These are phyloP conservation scores for Fraxinus albicans DNA, from an alignment of 305 asterid genomes.

Conservation along the genomic window DNA sequence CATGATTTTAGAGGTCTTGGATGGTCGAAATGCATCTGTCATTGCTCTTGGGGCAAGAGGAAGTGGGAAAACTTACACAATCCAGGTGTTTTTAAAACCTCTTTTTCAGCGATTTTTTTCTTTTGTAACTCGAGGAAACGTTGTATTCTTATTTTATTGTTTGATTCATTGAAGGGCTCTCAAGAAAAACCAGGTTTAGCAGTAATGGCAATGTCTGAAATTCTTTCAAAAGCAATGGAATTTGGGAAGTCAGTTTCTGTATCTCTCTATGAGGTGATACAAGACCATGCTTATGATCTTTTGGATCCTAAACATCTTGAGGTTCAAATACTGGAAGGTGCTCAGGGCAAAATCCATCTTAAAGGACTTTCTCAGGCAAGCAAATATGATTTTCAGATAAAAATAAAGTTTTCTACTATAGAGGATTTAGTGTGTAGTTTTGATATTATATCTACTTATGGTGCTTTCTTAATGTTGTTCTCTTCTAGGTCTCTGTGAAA, in stretches of 20 bases:
- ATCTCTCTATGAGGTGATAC: slow-evolving; percentile 62
- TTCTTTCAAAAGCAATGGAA: slow-evolving; percentile 54
- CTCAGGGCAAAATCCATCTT: slow-evolving; percentile 64
- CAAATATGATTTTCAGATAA: slow-evolving; percentile 3
- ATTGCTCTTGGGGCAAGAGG: slow-evolving; percentile 88
- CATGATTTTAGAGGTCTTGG: slow-evolving; percentile 43
- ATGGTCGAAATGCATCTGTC: slow-evolving; percentile 61
- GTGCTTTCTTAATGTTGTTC: slow-evolving; percentile 13
- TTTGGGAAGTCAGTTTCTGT: slow-evolving; percentile 42
- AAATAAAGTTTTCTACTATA: neutral
- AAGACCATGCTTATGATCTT: slow-evolving; percentile 67
- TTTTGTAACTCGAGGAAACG: neutral
- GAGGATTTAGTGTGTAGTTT: neutral
- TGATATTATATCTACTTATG: neutral
- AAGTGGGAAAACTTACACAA: slow-evolving; percentile 72
- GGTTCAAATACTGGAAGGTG: slow-evolving; percentile 65
- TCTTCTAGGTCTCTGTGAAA: slow-evolving; percentile 51
- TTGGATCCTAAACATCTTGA: slow-evolving; percentile 50
- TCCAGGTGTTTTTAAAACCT: slow-evolving; percentile 46
- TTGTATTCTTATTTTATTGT: slow-evolving; percentile 4
- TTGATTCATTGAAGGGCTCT: slow-evolving; percentile 44
- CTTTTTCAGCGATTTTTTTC: neutral
- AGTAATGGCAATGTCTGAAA: slow-evolving; percentile 59
- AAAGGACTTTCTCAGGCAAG: slow-evolving; percentile 80
- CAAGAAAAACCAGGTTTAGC: slow-evolving; percentile 68